Base-by-base conservation (phyloP, 768 basidiomycete genomes). In the Termitomyces sp. region DNA sequence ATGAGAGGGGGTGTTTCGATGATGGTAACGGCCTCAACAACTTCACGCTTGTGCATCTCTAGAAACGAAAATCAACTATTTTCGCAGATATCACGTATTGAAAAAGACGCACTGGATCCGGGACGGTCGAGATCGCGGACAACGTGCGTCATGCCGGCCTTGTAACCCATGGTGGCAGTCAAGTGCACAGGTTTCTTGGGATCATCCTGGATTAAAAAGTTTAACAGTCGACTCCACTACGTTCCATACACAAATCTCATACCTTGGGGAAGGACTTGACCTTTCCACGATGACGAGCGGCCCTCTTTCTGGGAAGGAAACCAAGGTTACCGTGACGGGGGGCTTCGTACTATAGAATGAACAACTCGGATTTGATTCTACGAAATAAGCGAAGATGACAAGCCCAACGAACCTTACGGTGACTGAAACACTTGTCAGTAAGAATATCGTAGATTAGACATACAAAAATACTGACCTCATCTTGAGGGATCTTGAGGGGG, bases 21-120 rank as follows among this genome's bases (percentile, higher is more conserved):
- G 71, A 99, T 75, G 60, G 93, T 88, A 64, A 95, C 96, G 44
- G 95, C 93, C 81, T 99, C 97, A 60, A 99, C 97, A 59, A 99
- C 88, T 75, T 99, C 97, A 71, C 92, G 89, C 80, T 98, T 99
- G 89, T 99, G 97, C 94, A 98, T 97, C 81, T 99, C 95, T 98
- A 38, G 41, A 17, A 22, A 21, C 45, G 6, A 53, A 35, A 41
- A 48, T 54, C 57, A 47, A 54, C 1, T 44, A 56, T 21, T 17
- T 15, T 58, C 24, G 14, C 42, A 32, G 12, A 28, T 26, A 50
- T n/a, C 14, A 21, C 41, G 42, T 1, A 4, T 21, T 41, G 46
- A 0, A 19, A 54, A n/a, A 87, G 15, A 87, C 95, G 68, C 69
- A 98, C 95, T 99, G 69, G 97, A 98, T 63, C 96, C 97, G 50